Percentiles rank a stretch among this genome's conserved stretches.
Conservation (phyloP, 805 yeast genomes). For the Metahyphopichia silvanorum region DNA sequence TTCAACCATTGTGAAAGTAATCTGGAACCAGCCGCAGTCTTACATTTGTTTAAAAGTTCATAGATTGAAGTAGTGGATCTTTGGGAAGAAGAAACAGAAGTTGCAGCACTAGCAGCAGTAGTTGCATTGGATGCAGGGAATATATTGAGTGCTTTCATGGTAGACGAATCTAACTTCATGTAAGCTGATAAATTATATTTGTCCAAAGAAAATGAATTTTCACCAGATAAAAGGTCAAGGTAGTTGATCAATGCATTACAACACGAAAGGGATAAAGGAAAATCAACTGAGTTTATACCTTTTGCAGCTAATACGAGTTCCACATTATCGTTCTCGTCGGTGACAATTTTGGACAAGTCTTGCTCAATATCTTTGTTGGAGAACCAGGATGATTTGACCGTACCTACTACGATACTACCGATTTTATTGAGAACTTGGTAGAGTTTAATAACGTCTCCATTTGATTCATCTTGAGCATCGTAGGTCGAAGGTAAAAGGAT, state of each 20-base stretch:
- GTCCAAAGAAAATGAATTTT: slow-evolving; percentile 50
- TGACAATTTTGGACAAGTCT: slow-evolving; percentile 71
- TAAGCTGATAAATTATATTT: slow-evolving; percentile 72
- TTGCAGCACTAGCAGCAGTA: slow-evolving; percentile 23
- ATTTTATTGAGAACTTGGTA: slow-evolving; percentile 66
- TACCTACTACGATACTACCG: slow-evolving; percentile 71
- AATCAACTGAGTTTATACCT: slow-evolving; percentile 45
- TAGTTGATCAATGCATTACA: slow-evolving; percentile 69
- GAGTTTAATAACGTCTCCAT: slow-evolving; percentile 61
- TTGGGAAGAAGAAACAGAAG: slow-evolving; percentile 15
- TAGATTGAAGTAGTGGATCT: slow-evolving; percentile 56
- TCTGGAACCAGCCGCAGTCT: slow-evolving; percentile 85
- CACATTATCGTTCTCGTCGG: slow-evolving; percentile 15
- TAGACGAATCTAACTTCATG: slow-evolving; percentile 90
- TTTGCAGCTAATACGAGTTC: slow-evolving; percentile 52
- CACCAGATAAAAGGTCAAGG: slow-evolving; percentile 59
- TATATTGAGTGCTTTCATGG: slow-evolving; percentile 81
- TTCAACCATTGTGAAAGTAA: slow-evolving; percentile 91
- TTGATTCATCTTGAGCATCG: slow-evolving; percentile 35
- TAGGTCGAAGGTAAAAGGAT: slow-evolving; percentile 55
- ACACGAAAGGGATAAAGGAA: slow-evolving; percentile 54
- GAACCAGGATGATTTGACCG: slow-evolving; percentile 56
- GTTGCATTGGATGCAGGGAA: slow-evolving; percentile 51
- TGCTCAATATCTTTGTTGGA: slow-evolving; percentile 67
- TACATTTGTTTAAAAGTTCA: slow-evolving; percentile 85